Percentiles rank a stretch among this genome's conserved stretches.
Conservation (phyloP, 1,284 basidiomycete species). For the Puccinia sorghi region DNA sequence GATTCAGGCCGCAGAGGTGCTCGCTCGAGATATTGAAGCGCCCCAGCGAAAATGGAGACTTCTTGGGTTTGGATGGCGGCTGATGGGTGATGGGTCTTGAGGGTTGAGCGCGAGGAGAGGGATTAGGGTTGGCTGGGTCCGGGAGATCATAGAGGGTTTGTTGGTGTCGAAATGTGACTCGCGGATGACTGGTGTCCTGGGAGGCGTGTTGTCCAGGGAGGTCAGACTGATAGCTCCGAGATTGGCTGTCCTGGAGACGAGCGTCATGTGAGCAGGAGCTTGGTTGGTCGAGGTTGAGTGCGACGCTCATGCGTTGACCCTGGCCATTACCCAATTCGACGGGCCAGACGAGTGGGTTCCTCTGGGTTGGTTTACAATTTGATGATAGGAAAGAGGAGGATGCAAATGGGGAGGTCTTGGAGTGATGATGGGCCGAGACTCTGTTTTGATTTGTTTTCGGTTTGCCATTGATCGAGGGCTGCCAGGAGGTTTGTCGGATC, state of each 20-base stretch:
- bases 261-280: background rate
- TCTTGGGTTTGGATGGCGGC: background rate
- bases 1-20: background rate
- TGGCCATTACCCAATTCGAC: conserved; percentile 28
- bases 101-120: background rate
- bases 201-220: background rate
- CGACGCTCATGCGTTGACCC: conserved; percentile 18
- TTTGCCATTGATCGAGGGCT: background rate
- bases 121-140: background rate
- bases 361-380: background rate
- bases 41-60: background rate
- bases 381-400: no score
- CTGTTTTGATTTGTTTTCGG: background rate
- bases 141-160: background rate
- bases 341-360: conserved; percentile 15
- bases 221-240: no score
- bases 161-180: background rate
- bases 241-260: background rate
- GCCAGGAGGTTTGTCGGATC: background rate
- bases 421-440: background rate
- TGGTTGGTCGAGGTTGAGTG: background rate
- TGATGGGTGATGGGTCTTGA: background rate
- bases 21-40: background rate
- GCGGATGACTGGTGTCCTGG: background rate
- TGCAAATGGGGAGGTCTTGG: background rate